Evolutionary conservation across 352 stramenopile genomes (phyloP).

Genomic region (Globisporangium takayamanum): DNA sequence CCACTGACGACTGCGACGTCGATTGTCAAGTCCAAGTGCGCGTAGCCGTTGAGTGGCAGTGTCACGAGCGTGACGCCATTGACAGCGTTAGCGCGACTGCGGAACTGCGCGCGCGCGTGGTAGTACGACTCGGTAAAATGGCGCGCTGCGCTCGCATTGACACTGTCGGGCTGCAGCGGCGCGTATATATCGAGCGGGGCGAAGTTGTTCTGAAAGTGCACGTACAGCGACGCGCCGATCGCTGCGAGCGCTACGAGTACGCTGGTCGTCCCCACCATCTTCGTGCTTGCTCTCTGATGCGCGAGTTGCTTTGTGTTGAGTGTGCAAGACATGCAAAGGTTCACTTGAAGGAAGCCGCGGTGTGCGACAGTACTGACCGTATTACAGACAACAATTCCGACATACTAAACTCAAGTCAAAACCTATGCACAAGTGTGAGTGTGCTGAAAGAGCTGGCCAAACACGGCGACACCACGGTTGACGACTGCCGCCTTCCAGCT

Average conservation of each 20-base stretch:
- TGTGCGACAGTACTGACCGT: too few relatives aligned
- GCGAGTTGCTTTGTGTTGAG: too few relatives aligned
- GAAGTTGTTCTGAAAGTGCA: slow-evolving; percentile 20
- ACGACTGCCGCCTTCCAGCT: slow-evolving; percentile 58
- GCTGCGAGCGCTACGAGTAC: slow-evolving; percentile 5
- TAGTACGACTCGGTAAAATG: slow-evolving; percentile 30
- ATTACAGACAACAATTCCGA: too few relatives aligned
- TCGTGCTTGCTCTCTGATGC: not conserved
- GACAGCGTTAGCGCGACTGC: slow-evolving; percentile 4
- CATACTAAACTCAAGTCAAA: too few relatives aligned
- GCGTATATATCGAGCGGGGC: slow-evolving; percentile 14
- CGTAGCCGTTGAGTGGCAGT: slow-evolving; percentile 15
- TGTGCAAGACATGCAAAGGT: too few relatives aligned
- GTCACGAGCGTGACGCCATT: slow-evolving; percentile 17
- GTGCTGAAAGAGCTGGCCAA: slow-evolving; percentile 28
- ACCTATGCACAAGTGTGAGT: not conserved
- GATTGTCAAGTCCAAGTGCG: slow-evolving; percentile 25
- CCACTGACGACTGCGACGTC: slow-evolving; percentile 29
- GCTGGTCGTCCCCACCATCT: not conserved
- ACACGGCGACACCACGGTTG: slow-evolving; percentile 39
- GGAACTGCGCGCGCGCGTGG: slow-evolving; percentile 26
- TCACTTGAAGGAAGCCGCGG: too few relatives aligned
- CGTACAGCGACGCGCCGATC: slow-evolving; percentile 8
- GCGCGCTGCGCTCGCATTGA: slow-evolving; percentile 10
- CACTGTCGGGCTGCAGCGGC: slow-evolving; percentile 3